phyloP scores from a whole-genome alignment of 73 alveolate genomes.

The Blepharisma stoltei region DNA sequence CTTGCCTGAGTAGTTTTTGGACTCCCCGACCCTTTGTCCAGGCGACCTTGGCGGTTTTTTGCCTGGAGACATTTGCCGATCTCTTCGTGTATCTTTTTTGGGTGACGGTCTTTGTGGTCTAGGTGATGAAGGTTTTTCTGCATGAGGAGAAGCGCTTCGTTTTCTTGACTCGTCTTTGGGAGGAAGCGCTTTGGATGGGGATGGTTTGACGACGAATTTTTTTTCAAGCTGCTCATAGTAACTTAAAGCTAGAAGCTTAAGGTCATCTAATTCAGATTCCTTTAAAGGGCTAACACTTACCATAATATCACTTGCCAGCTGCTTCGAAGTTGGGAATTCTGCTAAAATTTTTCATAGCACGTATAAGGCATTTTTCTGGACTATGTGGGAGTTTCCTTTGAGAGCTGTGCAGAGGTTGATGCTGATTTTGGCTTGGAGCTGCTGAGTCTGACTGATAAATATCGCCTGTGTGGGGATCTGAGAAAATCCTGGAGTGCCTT shows the following conservation, averaged over 20 bases:
- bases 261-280: neutral
- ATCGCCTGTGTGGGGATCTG: neutral
- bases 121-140: too few relatives aligned
- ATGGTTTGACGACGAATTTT: neutral
- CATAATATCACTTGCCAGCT: neutral
- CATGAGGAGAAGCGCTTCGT: too few relatives aligned
- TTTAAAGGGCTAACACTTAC: conserved; percentile 2
- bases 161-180: too few relatives aligned
- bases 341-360: neutral
- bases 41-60: too few relatives aligned
- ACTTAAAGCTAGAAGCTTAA: conserved; percentile 7
- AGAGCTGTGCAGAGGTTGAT: neutral
- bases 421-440: neutral
- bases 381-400: neutral
- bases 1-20: too few relatives aligned
- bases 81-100: too few relatives aligned
- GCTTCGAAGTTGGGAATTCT: conserved; percentile 5
- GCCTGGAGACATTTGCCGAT: too few relatives aligned
- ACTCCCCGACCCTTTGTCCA: too few relatives aligned
- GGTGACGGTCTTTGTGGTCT: too few relatives aligned
- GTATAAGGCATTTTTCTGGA: neutral
- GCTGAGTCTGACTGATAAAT: neutral
- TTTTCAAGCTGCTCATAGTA: neutral
- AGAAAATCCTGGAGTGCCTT: neutral
- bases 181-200: too few relatives aligned